Evolutionary conservation across 768 basidiomycete species (phyloP), one percentile per base, ranked within the genome.

Genomic region (Termitomyces sp.): DNA sequence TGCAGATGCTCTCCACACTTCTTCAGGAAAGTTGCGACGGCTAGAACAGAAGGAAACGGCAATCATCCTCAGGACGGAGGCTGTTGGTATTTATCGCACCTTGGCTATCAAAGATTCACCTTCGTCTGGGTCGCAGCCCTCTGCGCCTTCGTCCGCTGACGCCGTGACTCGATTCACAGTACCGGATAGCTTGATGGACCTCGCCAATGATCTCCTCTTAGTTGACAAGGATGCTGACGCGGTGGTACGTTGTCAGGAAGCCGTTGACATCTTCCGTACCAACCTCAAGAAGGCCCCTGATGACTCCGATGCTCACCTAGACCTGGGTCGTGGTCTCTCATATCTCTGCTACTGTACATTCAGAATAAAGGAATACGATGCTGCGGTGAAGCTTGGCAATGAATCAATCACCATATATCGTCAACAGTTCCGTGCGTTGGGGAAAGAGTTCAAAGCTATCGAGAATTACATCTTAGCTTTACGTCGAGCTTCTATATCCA

Each of bases 31-130:
- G 10, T 24, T 62, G 18, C 39, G 55, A 18, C 26, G 20, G 9
- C 33, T 62, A 22, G 43, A 51, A 40, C 57, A 47, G 26, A 54
- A 44, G 24, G 61, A 62, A 22, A 45, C 34, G 36, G 61, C 57
- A 12, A 24, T 62, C 34, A n/a, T 51, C 4, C 43, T 62, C 7
- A 47, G 61, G 36, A 58, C 8, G 20, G 61, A 62, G 53, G 57
- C 57, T 40, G 48, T 62, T 37, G 57, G 27, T 14, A 62, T 62
- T 5, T 62, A 62, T 48, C 56, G 61, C 10, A 53, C 47, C 18
- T 18, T 58, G 10, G 12, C 26, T 8, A 52, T 50, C 22, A 57
- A 30, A 12, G 37, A 44, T 2, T 5, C 43, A 10, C 14, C 52
- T 42, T 51, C 33, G 18, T 34, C 46, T 14, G 49, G 37, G 34